Evolutionary conservation across 2,329 filamentous ascomycete species (phyloP), one percentile per base, ranked within the genome.

Genomic region (Albifimbria verrucaria): DNA sequence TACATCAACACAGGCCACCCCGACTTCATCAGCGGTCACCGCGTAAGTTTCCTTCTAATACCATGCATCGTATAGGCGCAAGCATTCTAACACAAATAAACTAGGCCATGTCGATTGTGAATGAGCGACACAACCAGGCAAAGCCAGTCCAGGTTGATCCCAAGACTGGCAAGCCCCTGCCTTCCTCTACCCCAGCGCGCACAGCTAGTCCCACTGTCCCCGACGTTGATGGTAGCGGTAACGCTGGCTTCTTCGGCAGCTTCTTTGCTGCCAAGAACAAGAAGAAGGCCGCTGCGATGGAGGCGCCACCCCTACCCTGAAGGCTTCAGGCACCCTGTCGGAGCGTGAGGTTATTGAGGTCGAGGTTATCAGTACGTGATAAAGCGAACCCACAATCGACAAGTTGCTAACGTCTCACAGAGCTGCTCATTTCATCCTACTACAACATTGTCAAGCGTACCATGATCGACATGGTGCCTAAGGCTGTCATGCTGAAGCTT

Each of bases 251-350:
- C 82, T 99, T 99, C 65, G 94, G 94, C 62, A 96, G 90, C 66
- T 99, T 99, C 83, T 99, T 97, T 69, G 91, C 94, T 11, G 92
- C 90, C 68, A 99, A 97, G 84, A 99, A 97, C 78, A 99, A 97
- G 86, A 99, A 99, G 84, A 97, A 97, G 87, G 95, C 96, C 76
- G 94, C 94, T n/a, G 92, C 93, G 47, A 99, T 99, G 94, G 94
- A 99, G 71, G 81, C 94, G 15, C 94, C 94, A 39, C 94, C 94
- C 57, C 94, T 25, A 93, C 86, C 42, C 84, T 99, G 53, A 99
- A 97, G 78, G 94, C 94, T 28, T 96, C 91, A 3, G 93, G 94
- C 42, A 96, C 88, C 23, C 79, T 99, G 39, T 96, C 90, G 5
- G 94, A 99, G 75, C 91, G 94, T 56, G 94, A 99, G 72, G 87